Evolutionary conservation across 768 basidiomycete species (phyloP), one percentile per base, ranked within the genome.

Genomic region (Trametes coccinea): DNA sequence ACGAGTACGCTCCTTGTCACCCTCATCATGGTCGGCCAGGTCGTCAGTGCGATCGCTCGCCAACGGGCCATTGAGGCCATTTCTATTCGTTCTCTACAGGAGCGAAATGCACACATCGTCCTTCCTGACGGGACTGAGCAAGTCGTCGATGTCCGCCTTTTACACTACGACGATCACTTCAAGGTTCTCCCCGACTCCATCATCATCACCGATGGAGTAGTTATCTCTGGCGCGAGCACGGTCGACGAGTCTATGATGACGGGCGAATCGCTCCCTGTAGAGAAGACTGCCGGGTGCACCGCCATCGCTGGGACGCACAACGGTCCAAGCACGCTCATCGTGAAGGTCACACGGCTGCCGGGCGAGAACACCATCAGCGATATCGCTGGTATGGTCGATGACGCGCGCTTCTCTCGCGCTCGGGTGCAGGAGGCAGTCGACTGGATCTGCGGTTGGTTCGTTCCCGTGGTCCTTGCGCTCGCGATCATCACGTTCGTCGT

Each of bases 391-490:
- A 72, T 79, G 61, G 74, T 79, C 47, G 59, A 66, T 58, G 67
- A 75, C 37, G 77, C 77, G 16, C 73, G 77, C 56, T 70, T 74
- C 47, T 75, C 75, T 16, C 75, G 75, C 30, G 72, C 76, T 13
- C 72, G 66, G 14, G 67, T 77, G n/a, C 79, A 80, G 65, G 75
- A 77, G 49, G 66, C 83, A 5, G 84, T 84, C 7, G 84, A 86
- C 68, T 70, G 71, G 34, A 69, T 83, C 39, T 81, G 83, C 14
- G 75, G 75, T 3, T 73, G 75, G 44, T 79, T 86, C 64, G 79
- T 84, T 2, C 84, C 84, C 1, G 66, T 76, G 39, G 78, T 84
- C 56, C 74, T 81, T 27, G 75, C 71, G 45, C 63, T 80, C 45
- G 73, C 82, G 1, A 53, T 76, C 29, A 51, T 77, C 56, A 72